Conservation (phyloP, 2,329 filamentous ascomycete species). For the Colletotrichum kahawae region DNA sequence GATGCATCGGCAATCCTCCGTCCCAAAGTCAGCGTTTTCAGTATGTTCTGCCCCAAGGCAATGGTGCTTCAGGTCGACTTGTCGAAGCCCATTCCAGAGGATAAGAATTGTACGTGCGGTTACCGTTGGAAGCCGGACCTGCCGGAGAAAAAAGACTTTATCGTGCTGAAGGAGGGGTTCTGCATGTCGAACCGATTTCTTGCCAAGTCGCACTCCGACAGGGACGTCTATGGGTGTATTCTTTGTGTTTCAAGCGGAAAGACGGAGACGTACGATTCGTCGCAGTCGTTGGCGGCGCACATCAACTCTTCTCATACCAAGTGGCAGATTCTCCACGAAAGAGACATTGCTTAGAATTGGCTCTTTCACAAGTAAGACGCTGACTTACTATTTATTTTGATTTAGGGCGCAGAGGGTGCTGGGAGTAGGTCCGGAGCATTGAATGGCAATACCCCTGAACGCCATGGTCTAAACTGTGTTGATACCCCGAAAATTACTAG, state of each 20-base stretch:
- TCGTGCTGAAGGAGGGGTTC: constrained; percentile 43
- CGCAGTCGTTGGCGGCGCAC: constrained; percentile 35
- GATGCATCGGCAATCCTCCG: constrained; percentile 14
- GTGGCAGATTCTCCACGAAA: constrained; percentile 48
- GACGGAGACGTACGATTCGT: constrained; percentile 36
- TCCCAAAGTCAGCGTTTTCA: constrained; percentile 43
- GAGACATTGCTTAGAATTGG: constrained; percentile 1
- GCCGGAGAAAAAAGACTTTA: constrained; percentile 19
- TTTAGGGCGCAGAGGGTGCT: not conserved
- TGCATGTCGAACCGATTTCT: constrained; percentile 41
- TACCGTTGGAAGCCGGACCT: constrained; percentile 34
- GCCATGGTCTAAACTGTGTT: not conserved
- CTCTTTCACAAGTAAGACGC: not conserved
- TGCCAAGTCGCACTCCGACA: constrained; percentile 43
- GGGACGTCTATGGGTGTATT: constrained; percentile 39
- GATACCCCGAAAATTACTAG: not conserved
- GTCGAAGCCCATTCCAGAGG: constrained; percentile 31
- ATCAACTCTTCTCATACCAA: constrained; percentile 43
- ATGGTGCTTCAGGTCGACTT: constrained; percentile 43
- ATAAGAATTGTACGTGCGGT: constrained; percentile 36
- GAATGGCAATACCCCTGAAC: not conserved
- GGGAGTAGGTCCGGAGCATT: not conserved
- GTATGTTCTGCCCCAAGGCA: constrained; percentile 44
- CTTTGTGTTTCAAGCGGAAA: constrained; percentile 42
- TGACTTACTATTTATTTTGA: not conserved